Conservation (phyloP, 352 stramenopile species). For the Pythium rishiriense region DNA sequence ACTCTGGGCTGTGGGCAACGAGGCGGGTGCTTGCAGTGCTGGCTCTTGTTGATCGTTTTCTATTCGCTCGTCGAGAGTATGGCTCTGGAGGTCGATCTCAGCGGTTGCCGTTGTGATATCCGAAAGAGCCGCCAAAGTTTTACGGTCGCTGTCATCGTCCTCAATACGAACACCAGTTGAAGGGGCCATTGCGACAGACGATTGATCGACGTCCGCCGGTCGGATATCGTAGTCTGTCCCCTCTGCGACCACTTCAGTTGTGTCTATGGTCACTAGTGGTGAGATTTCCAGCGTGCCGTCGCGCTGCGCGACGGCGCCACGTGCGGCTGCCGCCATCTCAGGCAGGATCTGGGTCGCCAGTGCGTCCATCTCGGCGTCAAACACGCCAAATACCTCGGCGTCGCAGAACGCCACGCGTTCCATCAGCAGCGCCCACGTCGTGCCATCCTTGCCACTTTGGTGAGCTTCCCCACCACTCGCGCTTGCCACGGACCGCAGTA, state of each 20-base stretch:
- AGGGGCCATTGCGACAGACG: too few relatives aligned
- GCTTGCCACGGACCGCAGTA: background rate
- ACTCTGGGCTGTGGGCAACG: too few relatives aligned
- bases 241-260: too few relatives aligned
- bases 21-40: background rate
- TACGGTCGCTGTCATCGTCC: too few relatives aligned
- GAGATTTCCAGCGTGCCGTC: too few relatives aligned
- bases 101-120: too few relatives aligned
- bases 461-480: background rate
- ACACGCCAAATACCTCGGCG: constrained; percentile 39
- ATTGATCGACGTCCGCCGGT: too few relatives aligned
- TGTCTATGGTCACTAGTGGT: too few relatives aligned
- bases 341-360: constrained; percentile 9
- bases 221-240: too few relatives aligned
- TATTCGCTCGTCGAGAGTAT: background rate
- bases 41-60: background rate
- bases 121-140: too few relatives aligned
- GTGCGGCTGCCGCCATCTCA: background rate
- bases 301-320: background rate
- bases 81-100: too few relatives aligned
- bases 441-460: background rate
- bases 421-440: constrained; percentile 37
- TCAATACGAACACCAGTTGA: too few relatives aligned
- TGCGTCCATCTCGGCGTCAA: constrained; percentile 20
- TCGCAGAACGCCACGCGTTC: constrained; percentile 42